These are phyloP conservation scores for Boletus rex-veris DNA, from an alignment of 768 basidiomycete genomes.

Conservation along the genomic window DNA sequence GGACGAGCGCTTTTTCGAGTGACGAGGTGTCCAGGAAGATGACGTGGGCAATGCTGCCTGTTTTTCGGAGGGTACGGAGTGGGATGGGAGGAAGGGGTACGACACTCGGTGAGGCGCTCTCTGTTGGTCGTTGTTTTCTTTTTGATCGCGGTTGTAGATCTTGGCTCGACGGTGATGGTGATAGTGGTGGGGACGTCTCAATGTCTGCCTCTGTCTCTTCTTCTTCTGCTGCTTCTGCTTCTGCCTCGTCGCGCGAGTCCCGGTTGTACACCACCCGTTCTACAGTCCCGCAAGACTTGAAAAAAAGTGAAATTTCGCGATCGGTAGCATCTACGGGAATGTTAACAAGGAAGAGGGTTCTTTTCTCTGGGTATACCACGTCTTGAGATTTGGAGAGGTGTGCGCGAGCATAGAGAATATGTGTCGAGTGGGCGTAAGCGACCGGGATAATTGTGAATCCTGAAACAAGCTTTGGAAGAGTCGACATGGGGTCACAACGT, in stretches of 20 bases:
- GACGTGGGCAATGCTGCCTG: conserved; percentile 70
- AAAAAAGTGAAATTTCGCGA: conserved; percentile 72
- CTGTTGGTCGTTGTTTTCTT: conserved; percentile 27
- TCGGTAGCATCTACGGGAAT: conserved; percentile 86
- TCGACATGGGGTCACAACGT: conserved; percentile 6
- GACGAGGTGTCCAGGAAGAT: conserved; percentile 70
- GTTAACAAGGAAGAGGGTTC: conserved; percentile 88
- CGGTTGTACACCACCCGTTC: conserved; percentile 69
- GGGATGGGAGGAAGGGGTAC: conserved; percentile 53
- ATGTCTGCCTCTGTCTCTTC: conserved; percentile 10
- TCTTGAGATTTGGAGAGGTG: conserved; percentile 51
- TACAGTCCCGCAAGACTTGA: conserved; percentile 71
- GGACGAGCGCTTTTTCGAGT: conserved; percentile 58
- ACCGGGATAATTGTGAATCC: conserved; percentile 39
- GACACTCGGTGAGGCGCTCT: conserved; percentile 45
- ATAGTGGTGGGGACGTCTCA: background rate
- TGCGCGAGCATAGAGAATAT: conserved; percentile 74
- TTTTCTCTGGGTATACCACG: conserved; percentile 43
- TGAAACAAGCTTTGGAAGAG: conserved; percentile 16
- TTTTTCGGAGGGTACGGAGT: conserved; percentile 55
- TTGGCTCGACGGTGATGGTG: background rate
- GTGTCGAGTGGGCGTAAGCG: conserved; percentile 43
- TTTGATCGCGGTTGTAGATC: conserved; percentile 29
- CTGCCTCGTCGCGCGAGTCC: conserved; percentile 33
- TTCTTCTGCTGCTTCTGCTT: conserved; percentile 26